Evolutionary conservation across 192 early-diverging fungal species (phyloP), one percentile per base, ranked within the genome.

Genomic region (Geosiphon pyriformis): DNA sequence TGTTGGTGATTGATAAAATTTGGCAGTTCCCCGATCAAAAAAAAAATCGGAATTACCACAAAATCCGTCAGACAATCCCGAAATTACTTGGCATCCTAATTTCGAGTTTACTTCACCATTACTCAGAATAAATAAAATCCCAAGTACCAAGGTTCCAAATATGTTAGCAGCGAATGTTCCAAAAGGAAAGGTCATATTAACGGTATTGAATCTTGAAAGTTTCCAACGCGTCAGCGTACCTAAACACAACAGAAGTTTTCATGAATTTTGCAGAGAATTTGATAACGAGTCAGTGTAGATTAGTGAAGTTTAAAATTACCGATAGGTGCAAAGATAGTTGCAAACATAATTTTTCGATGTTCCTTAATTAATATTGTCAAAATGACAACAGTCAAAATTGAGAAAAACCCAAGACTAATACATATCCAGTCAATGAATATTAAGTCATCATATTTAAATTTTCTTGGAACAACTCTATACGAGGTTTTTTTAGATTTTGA

Each of bases 121-220:
- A 25, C 75, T 63, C 10, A 83, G 32, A 23, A 79, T 59, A 30
- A 73, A 65, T 1, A 82, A 54, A 18, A 73, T 63, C 6, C 79
- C 79, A n/a, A 85, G 15, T 0, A 81, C 51, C 6, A 71, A 1
- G 4, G 81, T 75, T 1, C 79, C 83, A 7, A 73, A 56, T 0
- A 83, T 53, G 58, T 85, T 85, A 10, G 76, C 83, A 4, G 64
- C 50, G 58, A 80, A 81, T 0, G 83, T 85, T 8, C 83, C 83
- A 7, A 81, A 18, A 4, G 81, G 81, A 51, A 82, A 79, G 15
- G 48, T 8, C 46, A 59, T 8, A 27, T 6, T 69, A 1, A 25
- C n/a, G 0, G 30, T 51, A 55, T 85, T 85, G 54, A 56, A 77
- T 30, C 73, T 63, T 0, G 79, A 78, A 11, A 85, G 67, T 33